Evolutionary conservation across 2,329 filamentous ascomycete species (phyloP), one percentile per base, ranked within the genome.

Genomic region (Metarhizium robertsii): DNA sequence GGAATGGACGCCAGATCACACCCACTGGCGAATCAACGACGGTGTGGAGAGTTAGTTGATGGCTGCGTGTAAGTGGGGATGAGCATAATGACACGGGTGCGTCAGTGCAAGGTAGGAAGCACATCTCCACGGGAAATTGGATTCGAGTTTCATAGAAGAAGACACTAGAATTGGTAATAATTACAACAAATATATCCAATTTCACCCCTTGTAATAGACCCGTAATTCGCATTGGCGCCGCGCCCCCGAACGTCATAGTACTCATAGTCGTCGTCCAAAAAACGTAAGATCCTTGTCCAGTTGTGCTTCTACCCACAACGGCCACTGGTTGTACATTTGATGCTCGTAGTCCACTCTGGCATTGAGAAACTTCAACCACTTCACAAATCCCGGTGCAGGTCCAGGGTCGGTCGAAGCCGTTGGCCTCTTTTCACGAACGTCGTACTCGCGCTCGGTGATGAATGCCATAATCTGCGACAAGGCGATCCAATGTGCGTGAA

Each of bases 401-500:
- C 59, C 56, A 25, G 52, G 53, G 14, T 65, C 61, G 52, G 61
- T 54, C 18, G 60, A 61, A 53, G 59, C 49, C 7, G 56, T 43
- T 10, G 65, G 67, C 14, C 61, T 36, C 59, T 69, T 71, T 45
- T 65, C 61, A 34, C 67, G 61, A 25, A 65, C 66, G 36, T 61
- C 60, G 50, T 66, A 61, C 61, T 79, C 75, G 48, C 70, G 66
- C 53, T 74, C 69, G 2, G 70, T 76, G 56, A 80, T 76, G 20
- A 71, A 70, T 2, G 69, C 66, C 78, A 82, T 80, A 62, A 81
- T 75, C 66, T 79, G 75, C 62, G 79, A 76, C 48, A 82, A 61
- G 7, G 76, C 71, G 51, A 81, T 74, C 78, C 79, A 82, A 66
- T 83, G 79, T 52, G 78, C 61, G 38, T 75, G 75, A 46, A 83